Evolutionary conservation across 2,329 filamentous ascomycete genomes (phyloP).

Genomic region (Gaeumannomyces sp.): DNA sequence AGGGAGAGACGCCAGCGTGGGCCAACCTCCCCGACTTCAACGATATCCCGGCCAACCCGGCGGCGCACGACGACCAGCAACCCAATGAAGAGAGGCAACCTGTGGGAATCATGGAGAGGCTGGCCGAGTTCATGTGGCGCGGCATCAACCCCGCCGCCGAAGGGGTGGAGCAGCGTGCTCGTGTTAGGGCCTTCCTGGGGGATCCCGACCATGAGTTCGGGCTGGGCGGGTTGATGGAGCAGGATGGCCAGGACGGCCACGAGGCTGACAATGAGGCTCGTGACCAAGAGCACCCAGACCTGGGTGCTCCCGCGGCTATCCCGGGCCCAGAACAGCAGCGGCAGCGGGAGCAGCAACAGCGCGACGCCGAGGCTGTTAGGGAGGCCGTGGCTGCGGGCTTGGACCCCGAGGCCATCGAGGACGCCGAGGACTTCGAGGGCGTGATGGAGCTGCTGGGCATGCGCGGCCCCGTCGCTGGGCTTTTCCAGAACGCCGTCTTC

Average conservation of each 20-base stretch:
- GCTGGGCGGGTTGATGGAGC: not conserved
- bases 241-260: not conserved
- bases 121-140: conserved; percentile 59
- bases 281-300: conserved; percentile 18
- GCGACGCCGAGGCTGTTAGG: conserved; percentile 53
- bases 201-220: not conserved
- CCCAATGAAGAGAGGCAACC: conserved; percentile 16
- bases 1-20: conserved; percentile 2
- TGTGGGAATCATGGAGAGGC: conserved; percentile 32
- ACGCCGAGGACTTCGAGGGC: conserved; percentile 91
- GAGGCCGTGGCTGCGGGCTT: conserved; percentile 62
- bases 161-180: not conserved
- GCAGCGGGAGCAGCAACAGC: conserved; percentile 24
- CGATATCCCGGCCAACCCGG: conserved; percentile 2
- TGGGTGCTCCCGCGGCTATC: conserved; percentile 13
- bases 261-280: conserved; percentile 25
- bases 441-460: conserved; percentile 95
- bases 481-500: conserved; percentile 93
- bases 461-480: conserved; percentile 81
- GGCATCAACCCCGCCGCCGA: conserved; percentile 35
- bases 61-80: conserved; percentile 12
- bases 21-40: conserved; percentile 11
- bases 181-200: not conserved
- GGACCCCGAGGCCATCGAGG: conserved; percentile 70
- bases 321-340: conserved; percentile 11